phyloP scores from a whole-genome alignment of 2,329 filamentous ascomycete species.

The Bipolaris sorokiniana region DNA sequence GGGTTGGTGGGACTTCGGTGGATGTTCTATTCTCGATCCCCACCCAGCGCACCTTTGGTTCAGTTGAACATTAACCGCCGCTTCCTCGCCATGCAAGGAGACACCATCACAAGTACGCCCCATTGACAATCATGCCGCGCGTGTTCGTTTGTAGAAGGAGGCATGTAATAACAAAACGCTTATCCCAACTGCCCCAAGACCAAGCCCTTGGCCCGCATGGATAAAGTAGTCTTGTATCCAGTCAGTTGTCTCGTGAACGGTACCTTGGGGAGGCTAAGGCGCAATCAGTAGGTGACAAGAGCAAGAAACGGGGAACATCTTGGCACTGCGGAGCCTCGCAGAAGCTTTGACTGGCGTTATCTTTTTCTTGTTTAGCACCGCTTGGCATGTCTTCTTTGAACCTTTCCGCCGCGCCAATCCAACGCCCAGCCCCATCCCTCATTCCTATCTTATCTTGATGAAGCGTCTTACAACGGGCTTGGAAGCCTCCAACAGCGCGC shows the following conservation, averaged over 20 bases:
- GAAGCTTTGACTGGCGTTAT: conserved; percentile 28
- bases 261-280: conserved; percentile 8
- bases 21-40: not conserved
- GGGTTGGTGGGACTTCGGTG: too few relatives aligned
- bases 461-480: conserved; percentile 29
- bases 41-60: not conserved
- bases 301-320: conserved; percentile 4
- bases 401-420: conserved; percentile 18
- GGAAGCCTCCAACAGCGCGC: conserved; percentile 22
- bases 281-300: conserved; percentile 15
- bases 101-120: conserved; percentile 7
- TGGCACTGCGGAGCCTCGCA: conserved; percentile 7
- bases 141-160: conserved; percentile 18
- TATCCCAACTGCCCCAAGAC: conserved; percentile 18
- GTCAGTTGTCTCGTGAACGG: not conserved
- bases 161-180: conserved; percentile 19
- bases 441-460: conserved; percentile 30
- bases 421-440: conserved; percentile 22
- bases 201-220: conserved; percentile 30
- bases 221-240: not conserved
- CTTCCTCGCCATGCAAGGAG: not conserved
- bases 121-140: conserved; percentile 7
- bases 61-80: not conserved
- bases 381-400: conserved; percentile 34
- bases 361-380: conserved; percentile 26